Percentiles rank a stretch among this genome's conserved stretches.
These are phyloP conservation scores for Fraxinus nigra DNA, from an alignment of 305 asterid genomes.

Conservation along the genomic window DNA sequence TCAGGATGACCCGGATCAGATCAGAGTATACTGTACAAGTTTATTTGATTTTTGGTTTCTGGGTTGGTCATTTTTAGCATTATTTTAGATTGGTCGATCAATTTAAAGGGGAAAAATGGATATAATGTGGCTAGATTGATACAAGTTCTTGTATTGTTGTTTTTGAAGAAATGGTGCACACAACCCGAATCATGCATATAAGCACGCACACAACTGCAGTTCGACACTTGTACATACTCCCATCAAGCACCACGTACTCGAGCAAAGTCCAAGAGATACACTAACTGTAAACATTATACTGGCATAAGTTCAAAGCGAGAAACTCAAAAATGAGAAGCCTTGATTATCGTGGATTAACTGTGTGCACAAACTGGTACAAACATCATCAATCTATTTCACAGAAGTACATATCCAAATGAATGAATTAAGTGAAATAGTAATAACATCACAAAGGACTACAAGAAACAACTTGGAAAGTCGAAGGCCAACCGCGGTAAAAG, in stretches of 20 bases:
- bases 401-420: conserved; percentile 16
- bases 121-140: neutral
- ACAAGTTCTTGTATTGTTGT: neutral
- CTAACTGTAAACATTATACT: neutral
- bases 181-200: neutral
- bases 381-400: conserved; percentile 11
- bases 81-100: neutral
- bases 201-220: neutral
- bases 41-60: neutral
- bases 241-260: neutral
- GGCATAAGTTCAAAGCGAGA: neutral
- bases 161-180: neutral
- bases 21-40: neutral
- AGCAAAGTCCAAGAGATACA: neutral
- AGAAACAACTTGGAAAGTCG: neutral
- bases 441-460: conserved; percentile 2
- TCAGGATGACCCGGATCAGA: neutral
- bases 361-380: conserved; percentile 24
- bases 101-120: neutral
- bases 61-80: neutral
- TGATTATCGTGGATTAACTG: neutral
- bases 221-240: neutral
- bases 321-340: neutral
- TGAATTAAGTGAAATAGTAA: conserved; percentile 21
- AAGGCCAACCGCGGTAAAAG: neutral